These are phyloP conservation scores for Helicocarpus griseus DNA, from an alignment of 2,329 filamentous ascomycete species.

Conservation along the genomic window DNA sequence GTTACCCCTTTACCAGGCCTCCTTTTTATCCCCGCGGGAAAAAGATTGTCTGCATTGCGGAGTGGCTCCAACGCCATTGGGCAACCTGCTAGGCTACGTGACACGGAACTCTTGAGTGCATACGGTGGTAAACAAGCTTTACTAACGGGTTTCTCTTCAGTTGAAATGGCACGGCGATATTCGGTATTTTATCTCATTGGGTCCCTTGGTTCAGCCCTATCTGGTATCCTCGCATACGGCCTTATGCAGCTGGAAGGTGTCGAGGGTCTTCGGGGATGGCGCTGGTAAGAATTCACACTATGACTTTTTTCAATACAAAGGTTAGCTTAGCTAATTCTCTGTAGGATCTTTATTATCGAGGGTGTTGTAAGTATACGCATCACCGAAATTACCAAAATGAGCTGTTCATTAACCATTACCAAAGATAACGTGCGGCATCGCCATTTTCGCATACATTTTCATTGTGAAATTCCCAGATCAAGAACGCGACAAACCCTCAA, in stretches of 20 bases:
- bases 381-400: neutral
- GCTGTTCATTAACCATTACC: neutral
- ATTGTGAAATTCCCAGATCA: slow-evolving; percentile 11
- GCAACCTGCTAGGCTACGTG: too few relatives aligned
- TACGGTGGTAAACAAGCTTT: neutral
- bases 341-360: slow-evolving; percentile 12
- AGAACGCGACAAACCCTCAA: slow-evolving; percentile 7
- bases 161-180: slow-evolving; percentile 30
- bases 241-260: slow-evolving; percentile 22
- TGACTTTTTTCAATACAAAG: neutral
- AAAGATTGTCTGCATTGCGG: too few relatives aligned
- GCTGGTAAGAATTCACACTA: slow-evolving; percentile 11
- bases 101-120: too few relatives aligned
- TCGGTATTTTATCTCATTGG: slow-evolving; percentile 38
- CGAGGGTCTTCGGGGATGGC: slow-evolving; percentile 17
- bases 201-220: slow-evolving; percentile 31
- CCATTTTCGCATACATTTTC: slow-evolving; percentile 7
- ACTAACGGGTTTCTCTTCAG: slow-evolving; percentile 6
- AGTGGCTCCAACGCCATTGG: too few relatives aligned
- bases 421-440: slow-evolving; percentile 8
- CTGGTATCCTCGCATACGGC: slow-evolving; percentile 31
- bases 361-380: slow-evolving; percentile 8
- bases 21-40: too few relatives aligned
- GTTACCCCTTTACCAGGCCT: slow-evolving; percentile 13
- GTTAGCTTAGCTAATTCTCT: neutral